Evolutionary conservation across 345 rosid genomes (phyloP).

Genomic region (Hypericum androsaemum): DNA sequence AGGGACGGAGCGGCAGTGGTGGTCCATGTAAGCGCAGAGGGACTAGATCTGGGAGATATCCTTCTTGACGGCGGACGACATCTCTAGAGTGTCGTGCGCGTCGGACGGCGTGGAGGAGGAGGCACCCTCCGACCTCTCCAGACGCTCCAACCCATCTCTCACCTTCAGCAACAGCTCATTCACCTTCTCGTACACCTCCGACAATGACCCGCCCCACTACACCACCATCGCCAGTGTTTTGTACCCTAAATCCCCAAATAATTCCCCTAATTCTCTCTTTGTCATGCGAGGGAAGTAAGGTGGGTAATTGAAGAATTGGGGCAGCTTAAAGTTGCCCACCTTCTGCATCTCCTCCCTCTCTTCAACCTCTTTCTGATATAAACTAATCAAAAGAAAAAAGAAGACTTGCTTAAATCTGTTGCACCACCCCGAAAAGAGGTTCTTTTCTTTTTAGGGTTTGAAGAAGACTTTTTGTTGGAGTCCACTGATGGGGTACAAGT

Average conservation of each 20-base stretch:
- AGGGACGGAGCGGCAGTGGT: constrained; percentile 69
- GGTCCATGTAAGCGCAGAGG: constrained; percentile 70
- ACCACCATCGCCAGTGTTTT: constrained; percentile 22
- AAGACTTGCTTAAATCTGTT: no score
- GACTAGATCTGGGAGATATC: constrained; percentile 67
- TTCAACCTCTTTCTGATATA: no score
- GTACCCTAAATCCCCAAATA: no score
- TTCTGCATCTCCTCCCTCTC: constrained; percentile 49
- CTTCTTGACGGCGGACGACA: constrained; percentile 52
- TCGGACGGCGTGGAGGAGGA: constrained; percentile 38
- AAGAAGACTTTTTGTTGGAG: no score
- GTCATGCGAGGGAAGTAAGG: no score
- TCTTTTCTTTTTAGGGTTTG: no score
- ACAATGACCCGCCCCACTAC: constrained; percentile 51
- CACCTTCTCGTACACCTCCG: constrained; percentile 54
- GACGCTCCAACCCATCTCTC: constrained; percentile 70
- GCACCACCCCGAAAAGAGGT: no score
- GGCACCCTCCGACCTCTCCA: constrained; percentile 66
- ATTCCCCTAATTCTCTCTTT: no score
- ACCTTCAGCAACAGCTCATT: constrained; percentile 52
- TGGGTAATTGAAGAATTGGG: constrained; percentile 90
- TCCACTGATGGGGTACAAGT: no score
- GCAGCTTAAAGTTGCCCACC: constrained; percentile 78
- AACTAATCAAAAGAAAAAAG: no score
- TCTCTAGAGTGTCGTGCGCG: constrained; percentile 64